Percentiles rank a stretch among this genome's conserved stretches.
Conservation (phyloP, 176 grass and related monocot genomes). For the Elaeis guineensis region DNA sequence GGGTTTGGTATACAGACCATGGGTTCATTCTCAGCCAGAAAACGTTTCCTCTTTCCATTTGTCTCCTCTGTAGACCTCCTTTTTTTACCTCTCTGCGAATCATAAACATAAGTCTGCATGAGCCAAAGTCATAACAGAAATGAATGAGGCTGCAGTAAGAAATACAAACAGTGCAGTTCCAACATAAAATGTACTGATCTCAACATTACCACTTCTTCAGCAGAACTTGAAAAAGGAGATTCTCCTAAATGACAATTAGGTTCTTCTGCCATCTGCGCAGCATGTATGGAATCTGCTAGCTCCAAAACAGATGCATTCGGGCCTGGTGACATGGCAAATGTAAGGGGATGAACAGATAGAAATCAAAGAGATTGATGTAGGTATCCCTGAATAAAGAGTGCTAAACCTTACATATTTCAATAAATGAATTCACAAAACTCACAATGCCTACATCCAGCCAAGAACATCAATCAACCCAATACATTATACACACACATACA, state of each 20-base stretch:
- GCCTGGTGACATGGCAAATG: constrained; percentile 31
- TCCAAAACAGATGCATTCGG: constrained; percentile 41
- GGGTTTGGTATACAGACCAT: constrained; percentile 45
- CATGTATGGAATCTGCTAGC: constrained; percentile 63
- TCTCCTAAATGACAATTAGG: constrained; percentile 7
- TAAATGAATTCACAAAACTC: background rate
- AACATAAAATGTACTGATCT: too few relatives aligned
- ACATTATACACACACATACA: too few relatives aligned
- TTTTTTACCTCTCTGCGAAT: constrained; percentile 12
- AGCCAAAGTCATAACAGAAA: constrained; percentile 2
- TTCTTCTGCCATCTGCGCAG: constrained; percentile 45
- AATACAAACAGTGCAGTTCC: too few relatives aligned
- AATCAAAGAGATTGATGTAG: background rate
- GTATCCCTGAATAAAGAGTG: background rate
- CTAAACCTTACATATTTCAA: background rate
- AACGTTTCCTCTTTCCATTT: constrained; percentile 17
- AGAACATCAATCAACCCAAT: too few relatives aligned
- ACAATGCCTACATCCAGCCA: too few relatives aligned
- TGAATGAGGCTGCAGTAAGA: constrained; percentile 12
- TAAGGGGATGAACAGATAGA: too few relatives aligned
- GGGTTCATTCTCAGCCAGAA: constrained; percentile 16
- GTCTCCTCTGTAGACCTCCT: constrained; percentile 23
- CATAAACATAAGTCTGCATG: background rate
- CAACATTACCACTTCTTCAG: constrained; percentile 36
- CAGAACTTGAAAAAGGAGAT: constrained; percentile 1